These are phyloP conservation scores for Jacaranda mimosifolia DNA, from an alignment of 257 asterid genomes.

Conservation along the genomic window DNA sequence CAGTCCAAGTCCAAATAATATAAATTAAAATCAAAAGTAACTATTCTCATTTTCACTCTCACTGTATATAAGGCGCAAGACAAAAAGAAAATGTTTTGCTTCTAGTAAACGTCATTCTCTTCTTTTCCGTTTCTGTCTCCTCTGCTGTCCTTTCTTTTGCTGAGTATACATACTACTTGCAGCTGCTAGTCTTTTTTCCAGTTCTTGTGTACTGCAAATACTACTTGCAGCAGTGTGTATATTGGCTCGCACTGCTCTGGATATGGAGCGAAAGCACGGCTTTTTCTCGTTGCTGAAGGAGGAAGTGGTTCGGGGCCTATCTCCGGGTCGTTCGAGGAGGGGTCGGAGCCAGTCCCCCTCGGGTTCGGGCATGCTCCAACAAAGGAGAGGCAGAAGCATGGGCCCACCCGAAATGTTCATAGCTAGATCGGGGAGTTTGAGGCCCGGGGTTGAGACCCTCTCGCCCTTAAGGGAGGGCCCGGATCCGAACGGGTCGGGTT, in stretches of 20 bases:
- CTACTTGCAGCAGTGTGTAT: constrained; percentile 1
- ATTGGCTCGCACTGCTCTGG: constrained; percentile 23
- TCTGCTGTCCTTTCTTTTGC: constrained; percentile 7
- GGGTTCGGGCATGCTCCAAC: constrained; percentile 63
- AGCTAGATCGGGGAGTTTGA: constrained; percentile 70
- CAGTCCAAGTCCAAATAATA: not conserved
- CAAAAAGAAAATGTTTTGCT: constrained; percentile 42
- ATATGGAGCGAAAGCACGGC: constrained; percentile 74
- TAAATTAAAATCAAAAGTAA: not conserved
- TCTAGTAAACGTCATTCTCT: constrained; percentile 46
- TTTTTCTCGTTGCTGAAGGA: constrained; percentile 72
- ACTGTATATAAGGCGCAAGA: constrained; percentile 29
- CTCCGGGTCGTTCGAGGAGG: constrained; percentile 68
- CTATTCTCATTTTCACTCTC: not conserved
- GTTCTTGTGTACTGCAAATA: not conserved
- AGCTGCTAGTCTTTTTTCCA: not conserved
- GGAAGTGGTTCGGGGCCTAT: constrained; percentile 75
- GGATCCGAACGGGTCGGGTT: constrained; percentile 68
- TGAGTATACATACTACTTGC: not conserved
- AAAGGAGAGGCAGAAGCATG: constrained; percentile 52
- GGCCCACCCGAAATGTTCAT: constrained; percentile 59
- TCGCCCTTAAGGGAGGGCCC: constrained; percentile 81
- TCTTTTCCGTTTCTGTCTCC: not conserved
- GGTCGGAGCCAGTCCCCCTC: constrained; percentile 71
- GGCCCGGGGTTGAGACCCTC: constrained; percentile 65